Base-by-base conservation (phyloP, 2,329 filamentous ascomycete species). In the Trichoderma harzianum region DNA sequence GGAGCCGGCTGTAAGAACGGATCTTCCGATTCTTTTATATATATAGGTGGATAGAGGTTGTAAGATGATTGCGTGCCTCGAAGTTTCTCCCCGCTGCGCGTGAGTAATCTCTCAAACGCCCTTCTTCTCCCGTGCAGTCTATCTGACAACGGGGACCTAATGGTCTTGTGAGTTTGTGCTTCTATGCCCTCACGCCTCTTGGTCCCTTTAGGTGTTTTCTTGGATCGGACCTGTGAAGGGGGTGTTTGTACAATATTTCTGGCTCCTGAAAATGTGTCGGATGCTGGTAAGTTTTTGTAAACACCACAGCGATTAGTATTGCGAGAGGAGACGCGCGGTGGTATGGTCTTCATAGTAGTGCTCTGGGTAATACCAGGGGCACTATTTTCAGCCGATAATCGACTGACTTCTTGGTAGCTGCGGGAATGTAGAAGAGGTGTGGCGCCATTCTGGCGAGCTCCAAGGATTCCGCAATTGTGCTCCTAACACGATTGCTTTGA, bases 251-350 rank as follows among this genome's bases (percentile, higher is more conserved):
- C 26, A 10, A 11, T 51, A 8, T n/a, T 7, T 14, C 1, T 63
- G 8, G 26, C 24, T 18, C n/a, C 53, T 36, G 30, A 10, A 12
- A 34, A 21, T 21, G 68, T 71, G 12, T 53, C 18, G 34, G 58
- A 26, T 3, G 60, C 62, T n/a, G 71, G 62, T 28, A 43, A 7
- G 7, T 26, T 47, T n/a, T n/a, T 32, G 12, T 68, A 71, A 14
- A 14, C 58, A 18, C 62, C 28, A 30, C 24, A n/a, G 11, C n/a
- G 39, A 3, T 36, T 28, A 1, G 21, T 34, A 7, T 70, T 24
- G n/a, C 58, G 73, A 28, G 76, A 77, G 3, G 76, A 76, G 30
- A 71, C 26, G 6, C 76, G 74, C 1, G 73, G 74, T 2, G 75
- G 75, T 8, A 76, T 72, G 5, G 36, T 62, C 16, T 72, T 69